These are phyloP conservation scores for Hibiscus tridactylites DNA, from an alignment of 345 rosid species.

Conservation along the genomic window DNA sequence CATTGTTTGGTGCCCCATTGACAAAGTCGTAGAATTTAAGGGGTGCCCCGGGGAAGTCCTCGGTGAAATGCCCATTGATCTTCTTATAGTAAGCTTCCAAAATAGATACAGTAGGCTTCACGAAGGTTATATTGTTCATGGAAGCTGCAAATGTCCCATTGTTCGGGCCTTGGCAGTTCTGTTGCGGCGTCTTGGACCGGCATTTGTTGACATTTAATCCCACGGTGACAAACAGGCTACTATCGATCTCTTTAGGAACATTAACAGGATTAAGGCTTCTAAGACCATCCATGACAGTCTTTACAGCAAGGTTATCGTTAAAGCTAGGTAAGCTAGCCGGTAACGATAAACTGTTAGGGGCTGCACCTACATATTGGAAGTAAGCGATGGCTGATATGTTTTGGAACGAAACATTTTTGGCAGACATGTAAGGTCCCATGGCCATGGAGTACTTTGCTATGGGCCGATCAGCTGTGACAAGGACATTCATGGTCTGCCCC, in stretches of 20 bases:
- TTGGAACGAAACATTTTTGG: constrained; percentile 47
- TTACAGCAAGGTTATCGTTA: constrained; percentile 60
- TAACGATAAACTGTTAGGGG: constrained; percentile 34
- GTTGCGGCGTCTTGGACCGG: constrained; percentile 37
- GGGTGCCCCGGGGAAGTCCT: constrained; percentile 64
- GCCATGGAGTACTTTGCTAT: constrained; percentile 69
- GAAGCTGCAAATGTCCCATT: constrained; percentile 69
- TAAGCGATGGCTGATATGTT: constrained; percentile 50
- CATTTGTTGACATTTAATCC: constrained; percentile 69
- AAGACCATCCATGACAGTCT: constrained; percentile 73
- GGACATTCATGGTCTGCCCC: constrained; percentile 81
- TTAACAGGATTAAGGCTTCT: constrained; percentile 41
- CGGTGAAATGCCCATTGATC: constrained; percentile 51
- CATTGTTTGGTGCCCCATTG: constrained; percentile 70
- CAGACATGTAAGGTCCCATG: constrained; percentile 77
- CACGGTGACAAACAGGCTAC: constrained; percentile 50
- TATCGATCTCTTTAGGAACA: constrained; percentile 51
- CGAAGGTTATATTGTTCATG: constrained; percentile 72
- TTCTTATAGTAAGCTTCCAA: constrained; percentile 69
- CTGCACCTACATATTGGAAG: constrained; percentile 57
- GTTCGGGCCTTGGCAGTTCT: constrained; percentile 44
- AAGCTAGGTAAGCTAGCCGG: constrained; percentile 64
- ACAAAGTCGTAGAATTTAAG: constrained; percentile 61
- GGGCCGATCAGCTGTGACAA: constrained; percentile 69
- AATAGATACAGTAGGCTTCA: constrained; percentile 50